Evolutionary conservation across 805 yeast genomes (phyloP), one percentile per base, ranked within the genome.

Genomic region (Debaryomyces castellii): DNA sequence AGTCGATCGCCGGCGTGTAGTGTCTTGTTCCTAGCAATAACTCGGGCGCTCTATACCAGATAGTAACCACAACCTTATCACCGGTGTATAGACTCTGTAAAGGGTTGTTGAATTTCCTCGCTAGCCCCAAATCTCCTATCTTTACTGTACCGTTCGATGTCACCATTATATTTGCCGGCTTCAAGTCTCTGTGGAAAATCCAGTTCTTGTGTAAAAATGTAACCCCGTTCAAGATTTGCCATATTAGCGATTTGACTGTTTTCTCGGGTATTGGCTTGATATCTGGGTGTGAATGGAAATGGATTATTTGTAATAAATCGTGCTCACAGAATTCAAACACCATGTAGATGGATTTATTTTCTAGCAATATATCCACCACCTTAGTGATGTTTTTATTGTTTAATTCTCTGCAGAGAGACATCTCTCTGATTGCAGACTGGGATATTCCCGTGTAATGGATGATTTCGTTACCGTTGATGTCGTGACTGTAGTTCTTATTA

Each of bases 101-200:
- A 25, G 95, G 92, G 57, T 89, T 87, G 52, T 85, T 85, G 67
- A 90, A 91, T 56, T 87, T 81, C 48, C 98, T 75, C 0, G 97
- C 97, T 28, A 91, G 71, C 1, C 98, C 98, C 54, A 91, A 74
- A 68, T 92, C 99, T 18, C 98, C 99, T 49, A 92, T 91, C 64
- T 94, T 94, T 16, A 92, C 94, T n/a, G 83, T 81, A 0, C 99
- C 99, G 47, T 79, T 81, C 7, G 83, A 77, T 0, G 96, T 82
- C 0, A 92, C 96, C 98, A 92, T 94, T 52, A 94, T 92, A 66
- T 92, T 92, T 2, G 99, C 99, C 1, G 99, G 99, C 59, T 94
- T 94, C 51, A 94, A 75, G 66, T 94, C 99, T 50, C 99, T 76
- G 66, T 94, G 99, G 41, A 94, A 71, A 2, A 94, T 83, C 98